Percentiles rank a stretch among this genome's conserved stretches.
These are phyloP conservation scores for Staphylotrichum longicolle DNA, from an alignment of 495 filamentous ascomycete species.

Conservation along the genomic window DNA sequence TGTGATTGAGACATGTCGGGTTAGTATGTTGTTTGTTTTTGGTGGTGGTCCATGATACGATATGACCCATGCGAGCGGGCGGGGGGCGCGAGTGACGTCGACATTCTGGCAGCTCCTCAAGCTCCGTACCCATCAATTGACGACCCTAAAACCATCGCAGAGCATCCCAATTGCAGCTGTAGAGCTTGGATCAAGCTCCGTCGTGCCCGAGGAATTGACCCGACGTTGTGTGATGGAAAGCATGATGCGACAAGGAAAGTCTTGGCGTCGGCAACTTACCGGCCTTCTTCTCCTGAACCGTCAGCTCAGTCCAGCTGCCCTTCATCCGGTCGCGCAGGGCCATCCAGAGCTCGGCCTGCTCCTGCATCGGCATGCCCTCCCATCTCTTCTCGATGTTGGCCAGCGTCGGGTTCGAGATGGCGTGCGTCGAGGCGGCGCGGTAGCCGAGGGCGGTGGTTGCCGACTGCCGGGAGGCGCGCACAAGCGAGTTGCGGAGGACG, in stretches of 20 bases:
- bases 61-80: slow-evolving; percentile 15
- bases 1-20: slow-evolving; percentile 39
- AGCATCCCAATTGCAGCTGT: neutral
- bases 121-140: slow-evolving; percentile 28
- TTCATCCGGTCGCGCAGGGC: slow-evolving; percentile 96
- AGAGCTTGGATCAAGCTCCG: slow-evolving; percentile 16
- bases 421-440: slow-evolving; percentile 70
- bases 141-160: slow-evolving; percentile 11
- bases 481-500: slow-evolving; percentile 42
- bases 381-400: slow-evolving; percentile 99
- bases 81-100: slow-evolving; percentile 19
- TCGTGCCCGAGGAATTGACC: slow-evolving; percentile 5
- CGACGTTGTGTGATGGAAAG: neutral
- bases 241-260: neutral
- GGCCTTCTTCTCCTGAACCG: slow-evolving; percentile 95
- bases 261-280: slow-evolving; percentile 61
- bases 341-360: slow-evolving; percentile 99
- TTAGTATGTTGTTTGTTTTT: slow-evolving; percentile 8
- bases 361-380: slow-evolving; percentile 93
- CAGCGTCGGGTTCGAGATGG: slow-evolving; percentile 95
- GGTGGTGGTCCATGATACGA: slow-evolving; percentile 5
- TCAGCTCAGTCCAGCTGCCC: slow-evolving; percentile 92
- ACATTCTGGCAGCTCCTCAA: slow-evolving; percentile 11
- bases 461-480: slow-evolving; percentile 41
- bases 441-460: slow-evolving; percentile 49